A percentile compares a stretch with the other conserved stretches of the same genome.
phyloP scores from a whole-genome alignment of 164 flowering plant genomes.

The Umbellularia californica region DNA sequence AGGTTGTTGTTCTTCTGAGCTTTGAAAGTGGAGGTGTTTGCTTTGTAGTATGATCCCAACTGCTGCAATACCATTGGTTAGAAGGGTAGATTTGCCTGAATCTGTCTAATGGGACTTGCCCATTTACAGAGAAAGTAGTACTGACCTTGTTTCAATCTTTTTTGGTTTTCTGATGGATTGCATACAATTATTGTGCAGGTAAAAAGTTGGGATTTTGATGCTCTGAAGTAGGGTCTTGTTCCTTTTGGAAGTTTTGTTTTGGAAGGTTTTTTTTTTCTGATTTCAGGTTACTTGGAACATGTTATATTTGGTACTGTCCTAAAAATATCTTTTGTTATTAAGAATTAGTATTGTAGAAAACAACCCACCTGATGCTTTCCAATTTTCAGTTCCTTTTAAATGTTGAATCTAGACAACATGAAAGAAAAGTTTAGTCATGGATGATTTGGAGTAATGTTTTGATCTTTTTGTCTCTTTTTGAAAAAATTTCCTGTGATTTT shows the following conservation, averaged over 20 bases:
- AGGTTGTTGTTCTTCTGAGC: background rate
- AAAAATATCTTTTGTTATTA: background rate
- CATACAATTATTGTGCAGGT: no score
- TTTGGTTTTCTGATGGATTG: background rate
- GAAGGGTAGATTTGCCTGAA: background rate
- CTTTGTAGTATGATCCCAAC: background rate
- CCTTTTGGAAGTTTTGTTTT: background rate
- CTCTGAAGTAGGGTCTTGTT: background rate
- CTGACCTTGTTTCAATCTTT: background rate
- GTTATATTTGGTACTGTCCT: background rate
- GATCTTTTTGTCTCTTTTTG: background rate
- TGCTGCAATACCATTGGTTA: background rate
- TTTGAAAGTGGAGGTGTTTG: background rate
- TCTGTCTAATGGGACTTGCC: background rate
- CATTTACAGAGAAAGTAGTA: background rate
- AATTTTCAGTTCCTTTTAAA: background rate
- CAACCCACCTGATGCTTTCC: background rate
- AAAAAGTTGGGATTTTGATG: background rate
- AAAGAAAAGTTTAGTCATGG: no score
- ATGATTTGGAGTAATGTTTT: background rate
- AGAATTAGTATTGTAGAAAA: background rate
- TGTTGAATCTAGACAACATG: background rate
- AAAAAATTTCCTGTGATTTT: background rate
- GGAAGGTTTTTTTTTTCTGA: background rate
- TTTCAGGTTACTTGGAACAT: background rate